Evolutionary conservation across 2,329 filamentous ascomycete genomes (phyloP), one percentile per base, ranked within the genome.

Genomic region (Seiridium cupressi): DNA sequence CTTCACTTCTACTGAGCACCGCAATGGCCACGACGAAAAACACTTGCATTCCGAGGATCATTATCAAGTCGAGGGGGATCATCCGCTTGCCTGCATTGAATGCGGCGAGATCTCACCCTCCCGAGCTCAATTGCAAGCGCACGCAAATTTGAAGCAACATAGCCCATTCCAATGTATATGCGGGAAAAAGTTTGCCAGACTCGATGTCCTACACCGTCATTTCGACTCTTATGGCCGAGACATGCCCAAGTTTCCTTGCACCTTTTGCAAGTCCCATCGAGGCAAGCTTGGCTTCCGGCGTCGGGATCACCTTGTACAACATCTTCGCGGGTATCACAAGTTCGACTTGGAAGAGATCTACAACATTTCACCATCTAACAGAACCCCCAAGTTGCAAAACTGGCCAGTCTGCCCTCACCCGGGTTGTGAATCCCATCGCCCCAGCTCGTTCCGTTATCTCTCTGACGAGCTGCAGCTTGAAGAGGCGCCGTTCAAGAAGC

Each of bases 291-390:
- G 70, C 1, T 78, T 78, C 58, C 69, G 65, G 34, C 70, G 75
- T n/a, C 67, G 62, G 5, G 75, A 78, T 54, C 75, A 78, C 57
- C 63, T 77, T 0, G 61, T 64, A 3, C 75, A 77, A 35, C 76
- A 78, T 58, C 62, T 77, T 18, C 65, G 64, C 1, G 69, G 70
- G 0, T 77, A 76, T 51, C 76, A 78, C 62, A 69, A 73, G 44
- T 69, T 72, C 11, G 68, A 72, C 2, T 51, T 51, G 1, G 64
- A 64, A 8, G 58, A 64, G 18, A 58, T 65, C 9, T 4, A 49
- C 0, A 2, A n/a, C 9, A 18, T 61, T 9, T 4, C 66, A 61
- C 9, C 18, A 13, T 51, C 9, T 35, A 5, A 32, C 5, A n/a
- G n/a, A 6, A 31, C 10, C 48, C 8, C 11, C 3, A 6, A 2